Base-by-base conservation (phyloP, 805 yeast species). In the Starmerella scarabaei region DNA sequence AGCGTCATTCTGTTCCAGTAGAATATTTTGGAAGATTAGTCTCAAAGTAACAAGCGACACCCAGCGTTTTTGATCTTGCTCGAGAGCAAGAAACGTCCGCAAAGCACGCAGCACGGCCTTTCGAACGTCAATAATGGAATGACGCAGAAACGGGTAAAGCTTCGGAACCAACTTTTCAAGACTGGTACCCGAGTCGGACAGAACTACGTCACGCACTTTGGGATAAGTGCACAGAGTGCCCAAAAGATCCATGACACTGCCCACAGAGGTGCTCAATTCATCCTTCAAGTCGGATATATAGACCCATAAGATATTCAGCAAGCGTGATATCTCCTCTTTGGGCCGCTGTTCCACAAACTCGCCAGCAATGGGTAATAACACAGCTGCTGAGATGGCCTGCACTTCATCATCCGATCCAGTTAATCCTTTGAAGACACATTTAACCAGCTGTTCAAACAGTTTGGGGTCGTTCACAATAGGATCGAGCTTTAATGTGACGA, bases 361-460 rank as follows among this genome's bases (percentile, higher is more conserved):
- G n/a, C 70, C 66, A 1, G 94, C 85, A 35, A 91, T 82, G 3
- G 98, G 98, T 0, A 88, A 68, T 38, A 91, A 64, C 1, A 94
- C 84, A 2, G 94, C 80, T 0, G 98, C 97, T 19, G 94, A 85
- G 34, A 88, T 95, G 7, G 95, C 85, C 58, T 93, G 96, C 20
- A 91, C 97, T 57, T 91, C 99, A 58, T 86, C 97, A 40, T 75
- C 69, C 45, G 69, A 72, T 47, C 75, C 77, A 38, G 65, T 61
- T 35, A 91, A 63, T 3, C 96, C 94, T 60, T 81, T 83, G 32
- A 91, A 64, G 1, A 91, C 97, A 71, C 91, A 81, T 32, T 74
- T 68, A 3, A 86, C 77, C 1, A 86, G 85, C 38, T 72, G 71
- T 44, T 79, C 79, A 27, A 91, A 64, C 24, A 77, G 57, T 14